A percentile compares a stretch with the other conserved stretches of the same genome.
Evolutionary conservation across 148 eudicot species (phyloP).

Genomic region (Amaranthus palmeri): DNA sequence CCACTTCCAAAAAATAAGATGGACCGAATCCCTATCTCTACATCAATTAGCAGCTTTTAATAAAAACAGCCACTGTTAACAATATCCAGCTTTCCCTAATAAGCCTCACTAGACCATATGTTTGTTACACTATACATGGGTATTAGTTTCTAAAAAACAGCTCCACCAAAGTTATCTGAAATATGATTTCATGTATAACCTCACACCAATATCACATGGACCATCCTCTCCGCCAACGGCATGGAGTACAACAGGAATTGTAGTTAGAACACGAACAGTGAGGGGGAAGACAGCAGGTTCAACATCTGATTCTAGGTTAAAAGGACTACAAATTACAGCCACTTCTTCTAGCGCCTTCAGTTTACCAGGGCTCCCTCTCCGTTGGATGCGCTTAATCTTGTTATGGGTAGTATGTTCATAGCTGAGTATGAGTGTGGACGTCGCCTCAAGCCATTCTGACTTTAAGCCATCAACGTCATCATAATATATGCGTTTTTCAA

Average conservation of each 20-base stretch:
- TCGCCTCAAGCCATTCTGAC: conserved; percentile 83
- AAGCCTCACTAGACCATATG: neutral
- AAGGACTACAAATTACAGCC: conserved; percentile 48
- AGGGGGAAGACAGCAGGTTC: conserved; percentile 69
- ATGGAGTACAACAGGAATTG: conserved; percentile 75
- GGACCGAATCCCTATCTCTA: neutral
- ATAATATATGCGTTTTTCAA: conserved; percentile 77
- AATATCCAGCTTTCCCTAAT: conserved; percentile 14
- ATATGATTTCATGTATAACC: conserved; percentile 70
- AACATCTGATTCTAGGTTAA: conserved; percentile 23
- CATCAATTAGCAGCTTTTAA: conserved; percentile 7
- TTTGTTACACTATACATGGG: conserved; percentile 18
- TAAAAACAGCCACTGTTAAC: conserved; percentile 21
- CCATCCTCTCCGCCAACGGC: conserved; percentile 89
- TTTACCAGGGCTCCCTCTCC: conserved; percentile 52
- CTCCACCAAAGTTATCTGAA: conserved; percentile 29
- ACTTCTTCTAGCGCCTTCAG: conserved; percentile 57
- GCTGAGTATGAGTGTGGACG: conserved; percentile 64
- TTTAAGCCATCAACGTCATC: conserved; percentile 83
- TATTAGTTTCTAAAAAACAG: conserved; percentile 15
- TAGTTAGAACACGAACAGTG: conserved; percentile 53
- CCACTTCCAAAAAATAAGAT: neutral
- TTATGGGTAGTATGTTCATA: conserved; percentile 8
- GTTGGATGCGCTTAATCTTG: conserved; percentile 40
- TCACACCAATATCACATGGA: conserved; percentile 73